phyloP scores from a whole-genome alignment of 768 basidiomycete species.

The Tricholoma hemisulphureum region DNA sequence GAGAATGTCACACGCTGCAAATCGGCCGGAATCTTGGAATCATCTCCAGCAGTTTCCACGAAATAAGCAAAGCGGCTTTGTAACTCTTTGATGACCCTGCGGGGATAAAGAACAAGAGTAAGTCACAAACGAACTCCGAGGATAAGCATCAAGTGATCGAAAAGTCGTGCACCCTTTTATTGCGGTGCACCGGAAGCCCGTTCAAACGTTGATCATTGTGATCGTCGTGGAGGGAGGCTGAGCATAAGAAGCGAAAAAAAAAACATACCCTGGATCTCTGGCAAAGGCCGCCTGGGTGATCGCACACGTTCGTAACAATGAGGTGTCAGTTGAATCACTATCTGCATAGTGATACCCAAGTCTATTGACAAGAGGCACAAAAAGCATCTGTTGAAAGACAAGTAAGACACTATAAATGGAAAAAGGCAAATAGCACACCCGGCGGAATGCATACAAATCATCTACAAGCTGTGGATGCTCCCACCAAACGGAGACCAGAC shows the following conservation, averaged over 20 bases:
- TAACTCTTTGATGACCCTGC: constrained; percentile 75
- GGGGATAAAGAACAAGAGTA: neutral
- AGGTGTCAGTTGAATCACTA: constrained; percentile 64
- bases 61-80: constrained; percentile 68
- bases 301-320: constrained; percentile 72
- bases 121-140: neutral
- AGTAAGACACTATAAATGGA: neutral
- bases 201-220: neutral
- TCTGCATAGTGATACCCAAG: constrained; percentile 76
- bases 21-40: constrained; percentile 78
- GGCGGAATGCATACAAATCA: constrained; percentile 57
- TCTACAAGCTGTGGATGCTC: constrained; percentile 59
- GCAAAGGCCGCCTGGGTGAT: constrained; percentile 49
- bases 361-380: constrained; percentile 71
- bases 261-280: constrained; percentile 24
- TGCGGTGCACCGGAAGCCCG: too few relatives aligned
- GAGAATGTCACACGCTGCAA: constrained; percentile 57
- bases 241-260: neutral
- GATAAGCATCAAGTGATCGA: neutral
- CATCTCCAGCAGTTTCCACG: constrained; percentile 68
- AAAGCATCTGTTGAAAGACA: constrained; percentile 46
- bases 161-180: too few relatives aligned
- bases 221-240: neutral
- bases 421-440: constrained; percentile 39
- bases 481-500: constrained; percentile 76